Evolutionary conservation across 2,329 filamentous ascomycete genomes (phyloP), one percentile per base, ranked within the genome.

Genomic region (Aureobasidium namibiae): DNA sequence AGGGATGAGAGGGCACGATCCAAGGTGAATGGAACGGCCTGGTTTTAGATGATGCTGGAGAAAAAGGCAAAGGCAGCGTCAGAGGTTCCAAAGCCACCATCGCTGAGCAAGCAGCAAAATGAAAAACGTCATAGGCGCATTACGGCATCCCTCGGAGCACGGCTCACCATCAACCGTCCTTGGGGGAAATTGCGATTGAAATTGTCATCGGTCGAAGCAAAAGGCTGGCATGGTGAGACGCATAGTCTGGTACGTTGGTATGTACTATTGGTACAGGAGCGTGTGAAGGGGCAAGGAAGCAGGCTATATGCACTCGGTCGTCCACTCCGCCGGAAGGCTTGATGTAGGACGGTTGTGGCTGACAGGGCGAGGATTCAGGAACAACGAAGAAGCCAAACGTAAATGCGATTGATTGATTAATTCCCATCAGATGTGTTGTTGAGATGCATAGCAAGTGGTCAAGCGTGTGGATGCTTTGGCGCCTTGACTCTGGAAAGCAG

Each of bases 11-110:
- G 38, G 38, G 50, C 38, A 54, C 38, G 38, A 41, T n/a, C 13
- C 50, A 54, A 33, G 36, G 41, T 41, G 24, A n/a, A 42, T 41
- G 52, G 41, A 21, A 45, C 1, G 38, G 36, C 29, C 49, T 34
- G 39, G 39, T 56, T 41, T 45, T 45, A 31, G 21, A 45, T 56
- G 36, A 42, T 42, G 38, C 9, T n/a, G n/a, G 7, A 13, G 29
- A 39, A 53, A 56, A 56, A 56, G 39, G 52, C 29, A 44, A 45
- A 56, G 50, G 36, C 50, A 54, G n/a, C 33, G 50, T 36, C 50
- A 54, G 31, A 41, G 50, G 24, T 36, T 31, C 21, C 36, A 41
- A 31, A 41, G 36, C 36, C 49, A 52, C 46, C n/a, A n/a, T n/a
- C n/a, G 23, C 46, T 34, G 18, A 10, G n/a, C 4, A n/a, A 49